phyloP scores from a whole-genome alignment of 2,329 filamentous ascomycete genomes.

The Paecilomyces variotii region DNA sequence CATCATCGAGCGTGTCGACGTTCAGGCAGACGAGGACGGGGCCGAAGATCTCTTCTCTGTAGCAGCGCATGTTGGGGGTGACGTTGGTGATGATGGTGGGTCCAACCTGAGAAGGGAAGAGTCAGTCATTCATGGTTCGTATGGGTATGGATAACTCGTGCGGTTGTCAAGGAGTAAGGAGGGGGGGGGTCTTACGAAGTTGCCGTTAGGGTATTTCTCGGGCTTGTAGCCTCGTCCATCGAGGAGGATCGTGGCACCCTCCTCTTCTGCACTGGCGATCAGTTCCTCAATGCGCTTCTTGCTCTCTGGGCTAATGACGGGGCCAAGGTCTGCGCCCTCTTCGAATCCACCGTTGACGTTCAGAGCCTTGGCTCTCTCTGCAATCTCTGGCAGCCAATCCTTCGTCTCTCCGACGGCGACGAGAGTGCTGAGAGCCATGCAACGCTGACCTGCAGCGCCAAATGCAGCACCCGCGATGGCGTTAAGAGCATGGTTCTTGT shows the following conservation, averaged over 20 bases:
- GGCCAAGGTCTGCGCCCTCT: slow-evolving; percentile 52
- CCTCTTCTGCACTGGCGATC: slow-evolving; percentile 52
- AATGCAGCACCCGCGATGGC: slow-evolving; percentile 60
- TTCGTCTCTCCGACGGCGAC: slow-evolving; percentile 57
- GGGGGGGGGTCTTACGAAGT: slow-evolving; percentile 51
- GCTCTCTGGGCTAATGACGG: slow-evolving; percentile 52
- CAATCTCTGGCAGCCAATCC: slow-evolving; percentile 55
- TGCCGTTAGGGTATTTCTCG: slow-evolving; percentile 54
- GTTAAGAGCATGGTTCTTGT: slow-evolving; percentile 59
- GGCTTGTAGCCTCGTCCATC: slow-evolving; percentile 53
- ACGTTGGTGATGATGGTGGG: slow-evolving; percentile 30
- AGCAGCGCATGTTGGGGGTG: slow-evolving; percentile 29
- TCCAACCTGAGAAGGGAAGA: slow-evolving; percentile 9
- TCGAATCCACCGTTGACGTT: slow-evolving; percentile 56
- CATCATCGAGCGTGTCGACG: slow-evolving; percentile 28
- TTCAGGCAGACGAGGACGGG: slow-evolving; percentile 29
- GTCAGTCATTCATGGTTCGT: background rate
- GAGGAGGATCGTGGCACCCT: slow-evolving; percentile 53
- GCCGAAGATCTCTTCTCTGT: slow-evolving; percentile 29
- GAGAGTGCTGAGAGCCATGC: slow-evolving; percentile 57
- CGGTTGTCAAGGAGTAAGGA: background rate
- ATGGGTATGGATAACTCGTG: slow-evolving; percentile 23
- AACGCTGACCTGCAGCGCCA: slow-evolving; percentile 58
- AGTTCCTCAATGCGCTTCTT: slow-evolving; percentile 52
- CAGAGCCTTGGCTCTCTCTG: slow-evolving; percentile 51